These are phyloP conservation scores for Podospora conica DNA, from an alignment of 495 filamentous ascomycete genomes.

Conservation along the genomic window DNA sequence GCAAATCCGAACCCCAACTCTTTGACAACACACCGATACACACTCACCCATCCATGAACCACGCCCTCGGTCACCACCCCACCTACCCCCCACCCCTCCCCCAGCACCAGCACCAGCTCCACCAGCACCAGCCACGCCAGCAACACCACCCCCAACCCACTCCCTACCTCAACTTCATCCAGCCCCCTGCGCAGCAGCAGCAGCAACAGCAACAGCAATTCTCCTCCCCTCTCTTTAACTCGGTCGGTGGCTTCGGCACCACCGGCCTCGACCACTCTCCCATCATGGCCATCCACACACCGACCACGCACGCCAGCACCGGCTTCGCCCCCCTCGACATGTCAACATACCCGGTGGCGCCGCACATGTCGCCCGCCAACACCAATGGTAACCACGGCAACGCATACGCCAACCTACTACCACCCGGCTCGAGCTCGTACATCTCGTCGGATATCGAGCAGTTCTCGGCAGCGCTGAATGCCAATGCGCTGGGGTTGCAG, in stretches of 20 bases:
- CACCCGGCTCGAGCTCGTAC: constrained; percentile 11
- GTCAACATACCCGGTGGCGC: not conserved
- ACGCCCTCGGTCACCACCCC: constrained; percentile 3
- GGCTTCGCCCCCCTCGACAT: not conserved
- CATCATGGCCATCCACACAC: too few relatives aligned
- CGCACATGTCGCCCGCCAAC: not conserved
- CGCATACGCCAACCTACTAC: not conserved
- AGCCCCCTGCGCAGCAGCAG: not conserved
- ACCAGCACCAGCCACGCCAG: not conserved
- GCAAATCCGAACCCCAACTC: constrained; percentile 28
- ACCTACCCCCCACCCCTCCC: constrained; percentile 1
- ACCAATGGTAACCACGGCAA: constrained; percentile 13
- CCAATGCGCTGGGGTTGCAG: not conserved
- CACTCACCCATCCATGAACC: constrained; percentile 6
- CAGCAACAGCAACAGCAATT: constrained; percentile 2
- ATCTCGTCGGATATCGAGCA: constrained; percentile 27
- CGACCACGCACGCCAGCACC: not conserved
- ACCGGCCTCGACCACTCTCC: not conserved
- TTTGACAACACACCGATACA: constrained; percentile 11
- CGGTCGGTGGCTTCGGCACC: not conserved
- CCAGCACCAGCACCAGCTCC: not conserved
- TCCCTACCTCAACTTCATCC: not conserved
- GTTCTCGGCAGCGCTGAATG: constrained; percentile 27
- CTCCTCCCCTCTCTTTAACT: not conserved
- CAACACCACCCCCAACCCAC: constrained; percentile 2